phyloP scores from a whole-genome alignment of 2,329 filamentous ascomycete species.

The Arthrobotrys pseudoclavata region DNA sequence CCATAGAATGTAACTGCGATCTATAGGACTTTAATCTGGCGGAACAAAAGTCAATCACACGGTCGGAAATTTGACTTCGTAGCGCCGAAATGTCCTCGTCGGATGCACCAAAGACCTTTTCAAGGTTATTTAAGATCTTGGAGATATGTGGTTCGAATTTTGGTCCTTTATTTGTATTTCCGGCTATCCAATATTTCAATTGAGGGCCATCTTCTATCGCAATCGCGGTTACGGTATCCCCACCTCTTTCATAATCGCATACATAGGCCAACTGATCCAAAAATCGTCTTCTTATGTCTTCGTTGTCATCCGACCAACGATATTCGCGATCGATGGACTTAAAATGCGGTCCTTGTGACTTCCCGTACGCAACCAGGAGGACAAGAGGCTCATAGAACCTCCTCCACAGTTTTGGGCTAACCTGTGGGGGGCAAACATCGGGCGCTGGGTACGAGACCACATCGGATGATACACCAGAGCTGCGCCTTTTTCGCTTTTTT shows the following conservation, averaged over 20 bases:
- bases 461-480: background rate
- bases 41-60: slow-evolving; percentile 1
- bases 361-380: slow-evolving; percentile 19
- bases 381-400: slow-evolving; percentile 37
- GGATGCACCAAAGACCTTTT: background rate
- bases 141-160: slow-evolving; percentile 7
- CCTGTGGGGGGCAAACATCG: slow-evolving; percentile 17
- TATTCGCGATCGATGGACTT: background rate
- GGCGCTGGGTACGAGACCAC: too few species aligned
- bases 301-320: background rate
- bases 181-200: slow-evolving; percentile 26
- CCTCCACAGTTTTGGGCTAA: slow-evolving; percentile 13
- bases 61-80: slow-evolving; percentile 8
- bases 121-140: background rate
- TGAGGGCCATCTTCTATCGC: slow-evolving; percentile 16
- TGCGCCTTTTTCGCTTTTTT: background rate
- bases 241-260: slow-evolving; percentile 8
- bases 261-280: slow-evolving; percentile 27
- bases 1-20: background rate
- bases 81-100: background rate
- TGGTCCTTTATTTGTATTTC: background rate
- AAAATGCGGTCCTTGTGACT: slow-evolving; percentile 17
- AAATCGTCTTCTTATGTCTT: background rate
- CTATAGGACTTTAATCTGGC: background rate
- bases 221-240: slow-evolving; percentile 31